These are phyloP conservation scores for Candida lessepsii DNA, from an alignment of 805 yeast species.

Conservation along the genomic window DNA sequence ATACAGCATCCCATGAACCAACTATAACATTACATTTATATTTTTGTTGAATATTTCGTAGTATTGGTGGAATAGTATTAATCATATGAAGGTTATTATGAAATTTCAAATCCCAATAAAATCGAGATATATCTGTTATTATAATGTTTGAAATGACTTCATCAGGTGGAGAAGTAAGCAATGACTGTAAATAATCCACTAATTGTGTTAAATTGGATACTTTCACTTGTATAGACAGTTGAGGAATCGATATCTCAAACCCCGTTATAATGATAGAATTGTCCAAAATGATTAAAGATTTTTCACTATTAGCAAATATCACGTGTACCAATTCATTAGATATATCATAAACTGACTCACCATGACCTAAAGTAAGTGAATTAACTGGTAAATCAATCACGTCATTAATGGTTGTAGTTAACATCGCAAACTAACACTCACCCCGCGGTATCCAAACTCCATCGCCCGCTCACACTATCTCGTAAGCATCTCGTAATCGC, in stretches of 20 bases:
- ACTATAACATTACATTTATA: slow-evolving; percentile 27
- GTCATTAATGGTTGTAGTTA: slow-evolving; percentile 1
- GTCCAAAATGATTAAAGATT: background rate
- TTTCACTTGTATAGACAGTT: background rate
- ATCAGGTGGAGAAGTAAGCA: slow-evolving; percentile 1
- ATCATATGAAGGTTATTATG: background rate
- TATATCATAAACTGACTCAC: background rate
- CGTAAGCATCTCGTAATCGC: too few relatives aligned
- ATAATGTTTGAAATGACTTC: slow-evolving; percentile 23
- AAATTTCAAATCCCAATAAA: slow-evolving; percentile 29
- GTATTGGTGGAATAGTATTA: slow-evolving; percentile 1
- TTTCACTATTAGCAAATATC: slow-evolving; percentile 9
- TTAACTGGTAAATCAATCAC: slow-evolving; percentile 1
- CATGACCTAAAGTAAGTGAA: background rate
- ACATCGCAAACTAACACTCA: too few relatives aligned
- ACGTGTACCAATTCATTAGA: slow-evolving; percentile 13
- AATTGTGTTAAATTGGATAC: background rate
- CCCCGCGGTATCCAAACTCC: slow-evolving; percentile 1
- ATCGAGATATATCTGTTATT: slow-evolving; percentile 31
- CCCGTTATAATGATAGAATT: background rate
- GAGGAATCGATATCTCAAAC: background rate
- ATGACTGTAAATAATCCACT: background rate
- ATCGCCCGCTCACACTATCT: too few relatives aligned
- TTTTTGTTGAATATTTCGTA: slow-evolving; percentile 14
- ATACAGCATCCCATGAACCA: slow-evolving; percentile 26